Evolutionary conservation across 768 basidiomycete species (phyloP), one percentile per base, ranked within the genome.

Genomic region (Rubroboletus satanas): DNA sequence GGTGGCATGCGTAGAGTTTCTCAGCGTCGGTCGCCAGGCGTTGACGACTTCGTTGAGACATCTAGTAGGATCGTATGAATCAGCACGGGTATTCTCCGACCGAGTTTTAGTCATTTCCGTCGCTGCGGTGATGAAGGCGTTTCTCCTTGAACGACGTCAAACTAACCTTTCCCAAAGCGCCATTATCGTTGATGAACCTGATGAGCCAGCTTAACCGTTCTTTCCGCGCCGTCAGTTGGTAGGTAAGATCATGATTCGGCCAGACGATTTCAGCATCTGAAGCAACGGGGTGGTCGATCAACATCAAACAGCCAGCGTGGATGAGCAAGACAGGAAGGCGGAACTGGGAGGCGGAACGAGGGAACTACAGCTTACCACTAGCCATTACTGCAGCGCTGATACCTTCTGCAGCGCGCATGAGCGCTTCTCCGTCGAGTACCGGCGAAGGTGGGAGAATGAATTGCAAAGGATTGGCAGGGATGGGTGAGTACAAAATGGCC

Each of bases 181-280:
- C 85, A 68, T 96, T 96, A 49, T 90, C 86, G 43, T 93, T 90
- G 63, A 97, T 89, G 67, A 93, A 96, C 26, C 79, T 79, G 60
- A 96, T 90, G n/a, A 98, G 77, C 79, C 90, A 92, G 51, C 83
- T 84, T 29, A 95, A 73, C 36, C 90, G 76, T 51, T 87, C 84
- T 64, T 87, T 87, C 29, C 91, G 81, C 38, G 83, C 83, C 5
- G 78, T 79, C 59, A 98, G 71, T 65, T 95, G 93, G 2, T 84
- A 78, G 15, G 83, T 83, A 39, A 96, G 74, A 66, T 97, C 94
- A 62, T 90, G 87, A 57, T 88, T 88, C 9, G 82, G 77, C 38
- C 81, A 73, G 46, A 93, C 84, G 59, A 90, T 77, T 69, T 85
- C 77, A 28, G 77, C 60, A 74, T 93, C 83, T 87, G 66, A 39